phyloP scores from a whole-genome alignment of 2,329 filamentous ascomycete species.

The Leptoxyphium fumago region DNA sequence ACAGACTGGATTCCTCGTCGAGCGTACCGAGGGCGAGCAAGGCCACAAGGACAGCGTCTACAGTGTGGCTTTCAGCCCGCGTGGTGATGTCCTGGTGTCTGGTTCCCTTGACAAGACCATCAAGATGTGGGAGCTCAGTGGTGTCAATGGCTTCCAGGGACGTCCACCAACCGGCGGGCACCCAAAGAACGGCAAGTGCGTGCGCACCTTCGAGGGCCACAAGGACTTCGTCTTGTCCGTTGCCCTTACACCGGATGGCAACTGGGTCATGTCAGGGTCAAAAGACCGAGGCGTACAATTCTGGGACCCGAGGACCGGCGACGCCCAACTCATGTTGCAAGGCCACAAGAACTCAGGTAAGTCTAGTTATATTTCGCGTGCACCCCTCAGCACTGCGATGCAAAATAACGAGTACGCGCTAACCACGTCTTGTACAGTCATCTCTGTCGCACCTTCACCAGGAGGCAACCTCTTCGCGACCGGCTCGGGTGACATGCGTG shows the following conservation, averaged over 20 bases:
- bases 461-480: slow-evolving; percentile 82
- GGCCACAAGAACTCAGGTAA: slow-evolving; percentile 88
- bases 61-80: slow-evolving; percentile 88
- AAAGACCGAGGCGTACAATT: slow-evolving; percentile 97
- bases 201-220: slow-evolving; percentile 94
- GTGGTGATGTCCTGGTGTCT: slow-evolving; percentile 81
- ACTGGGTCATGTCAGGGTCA: slow-evolving; percentile 93
- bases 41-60: slow-evolving; percentile 97
- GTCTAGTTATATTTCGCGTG: slow-evolving; percentile 7
- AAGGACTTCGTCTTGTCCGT: slow-evolving; percentile 97
- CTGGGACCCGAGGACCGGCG: slow-evolving; percentile 89
- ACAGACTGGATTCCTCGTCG: slow-evolving; percentile 67
- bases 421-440: slow-evolving; percentile 42
- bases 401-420: background rate
- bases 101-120: slow-evolving; percentile 96
- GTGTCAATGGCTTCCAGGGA: slow-evolving; percentile 35
- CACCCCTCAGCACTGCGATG: slow-evolving; percentile 4
- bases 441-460: slow-evolving; percentile 89
- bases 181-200: slow-evolving; percentile 75
- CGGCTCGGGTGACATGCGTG: slow-evolving; percentile 92
- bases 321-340: slow-evolving; percentile 94
- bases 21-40: slow-evolving; percentile 80
- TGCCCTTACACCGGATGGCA: slow-evolving; percentile 81
- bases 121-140: slow-evolving; percentile 90
- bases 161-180: slow-evolving; percentile 29